A percentile compares a stretch with the other conserved stretches of the same genome.
Evolutionary conservation across 768 basidiomycete genomes (phyloP).

Genomic region (Suillus bovinus): DNA sequence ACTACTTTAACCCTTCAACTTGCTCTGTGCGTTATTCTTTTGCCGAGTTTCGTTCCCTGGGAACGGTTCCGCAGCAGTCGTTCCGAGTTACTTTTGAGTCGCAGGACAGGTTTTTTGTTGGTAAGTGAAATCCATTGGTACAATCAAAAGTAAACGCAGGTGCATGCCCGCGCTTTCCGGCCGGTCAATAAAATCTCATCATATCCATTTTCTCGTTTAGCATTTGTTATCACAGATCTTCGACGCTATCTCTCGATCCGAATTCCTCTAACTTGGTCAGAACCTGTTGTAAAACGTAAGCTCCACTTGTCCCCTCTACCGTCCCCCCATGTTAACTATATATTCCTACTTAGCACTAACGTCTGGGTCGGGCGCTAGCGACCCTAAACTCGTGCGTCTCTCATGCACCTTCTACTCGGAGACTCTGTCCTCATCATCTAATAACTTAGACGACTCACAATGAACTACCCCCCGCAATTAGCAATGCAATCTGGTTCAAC

Average conservation of each 20-base stretch:
- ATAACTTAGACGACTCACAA: neutral
- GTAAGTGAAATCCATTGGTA: constrained; percentile 12
- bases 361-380: constrained; percentile 17
- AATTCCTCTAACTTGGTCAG: constrained; percentile 7
- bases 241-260: constrained; percentile 15
- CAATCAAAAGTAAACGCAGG: constrained; percentile 11
- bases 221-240: constrained; percentile 21
- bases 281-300: constrained; percentile 19
- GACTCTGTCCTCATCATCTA: neutral
- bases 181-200: constrained; percentile 18
- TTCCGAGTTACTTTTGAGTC: constrained; percentile 15
- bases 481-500: constrained; percentile 14
- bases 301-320: neutral
- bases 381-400: constrained; percentile 10
- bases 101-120: constrained; percentile 13
- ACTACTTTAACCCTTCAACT: neutral
- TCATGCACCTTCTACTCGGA: neutral
- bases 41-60: constrained; percentile 21
- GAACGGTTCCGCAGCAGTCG: constrained; percentile 26
- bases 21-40: constrained; percentile 4
- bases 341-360: constrained; percentile 1
- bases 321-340: neutral
- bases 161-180: constrained; percentile 12
- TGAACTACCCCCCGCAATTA: constrained; percentile 10
- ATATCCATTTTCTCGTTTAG: constrained; percentile 14